phyloP scores from a whole-genome alignment of 371 early-diverging fungal species.

The Mucor sp. region DNA sequence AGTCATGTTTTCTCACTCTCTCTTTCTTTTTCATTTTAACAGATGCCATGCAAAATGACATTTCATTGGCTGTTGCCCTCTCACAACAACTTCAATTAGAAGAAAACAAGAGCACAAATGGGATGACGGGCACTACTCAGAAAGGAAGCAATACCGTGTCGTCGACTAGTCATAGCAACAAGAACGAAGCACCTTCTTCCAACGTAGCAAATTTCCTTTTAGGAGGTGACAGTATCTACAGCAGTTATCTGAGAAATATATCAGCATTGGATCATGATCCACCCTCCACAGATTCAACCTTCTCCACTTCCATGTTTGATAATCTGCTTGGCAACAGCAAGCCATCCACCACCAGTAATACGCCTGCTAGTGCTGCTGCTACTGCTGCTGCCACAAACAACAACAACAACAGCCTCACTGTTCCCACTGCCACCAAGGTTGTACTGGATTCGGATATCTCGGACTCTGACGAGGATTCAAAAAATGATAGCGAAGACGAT shows the following conservation, averaged over 20 bases:
- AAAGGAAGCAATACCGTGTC: neutral
- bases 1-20: neutral
- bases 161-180: neutral
- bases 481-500: conserved; percentile 20
- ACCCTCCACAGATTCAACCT: neutral
- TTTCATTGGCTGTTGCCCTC: conserved; percentile 43
- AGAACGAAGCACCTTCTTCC: neutral
- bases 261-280: conserved; percentile 8
- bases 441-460: conserved; percentile 52
- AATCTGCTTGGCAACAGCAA: conserved; percentile 12
- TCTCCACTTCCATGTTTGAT: conserved; percentile 37
- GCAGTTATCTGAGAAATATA: conserved; percentile 25
- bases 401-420: neutral
- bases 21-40: no score
- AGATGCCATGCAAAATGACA: conserved; percentile 17
- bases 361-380: no score
- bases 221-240: conserved; percentile 41
- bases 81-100: conserved; percentile 35
- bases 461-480: conserved; percentile 29
- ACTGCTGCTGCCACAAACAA: neutral
- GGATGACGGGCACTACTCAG: conserved; percentile 8
- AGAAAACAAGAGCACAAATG: conserved; percentile 8
- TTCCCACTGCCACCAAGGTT: conserved; percentile 17
- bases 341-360: neutral
- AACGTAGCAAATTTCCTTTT: conserved; percentile 8